A percentile compares a stretch with the other conserved stretches of the same genome.
phyloP scores from a whole-genome alignment of 2,329 filamentous ascomycete genomes.

The Nectriaceae sp. region DNA sequence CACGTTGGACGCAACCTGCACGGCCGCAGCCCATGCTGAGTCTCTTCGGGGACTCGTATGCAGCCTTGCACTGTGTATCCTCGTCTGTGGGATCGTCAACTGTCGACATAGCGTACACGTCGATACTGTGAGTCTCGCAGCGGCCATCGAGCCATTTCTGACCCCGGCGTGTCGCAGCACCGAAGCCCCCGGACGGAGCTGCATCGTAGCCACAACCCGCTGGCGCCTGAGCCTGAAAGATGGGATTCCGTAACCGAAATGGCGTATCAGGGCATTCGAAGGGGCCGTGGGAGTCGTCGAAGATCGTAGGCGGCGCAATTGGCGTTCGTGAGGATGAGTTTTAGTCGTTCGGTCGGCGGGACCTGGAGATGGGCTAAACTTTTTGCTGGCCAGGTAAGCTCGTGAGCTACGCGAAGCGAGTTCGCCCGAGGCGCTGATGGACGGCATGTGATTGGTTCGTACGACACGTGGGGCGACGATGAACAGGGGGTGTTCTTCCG shows the following conservation, averaged over 20 bases:
- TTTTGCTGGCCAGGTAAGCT: constrained; percentile 20
- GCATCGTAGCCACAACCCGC: constrained; percentile 42
- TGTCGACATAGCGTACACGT: constrained; percentile 35
- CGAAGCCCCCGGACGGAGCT: constrained; percentile 55
- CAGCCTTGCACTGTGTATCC: constrained; percentile 35
- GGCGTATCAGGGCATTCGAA: constrained; percentile 8
- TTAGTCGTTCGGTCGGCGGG: constrained; percentile 18
- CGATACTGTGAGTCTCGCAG: constrained; percentile 16
- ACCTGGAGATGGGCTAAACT: constrained; percentile 30
- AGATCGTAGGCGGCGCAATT: constrained; percentile 6
- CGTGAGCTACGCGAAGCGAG: no score
- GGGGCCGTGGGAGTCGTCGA: not conserved
- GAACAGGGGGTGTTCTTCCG: not conserved
- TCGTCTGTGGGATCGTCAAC: constrained; percentile 34
- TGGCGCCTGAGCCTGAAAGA: constrained; percentile 7
- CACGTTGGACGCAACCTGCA: constrained; percentile 69
- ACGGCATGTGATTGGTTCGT: no score
- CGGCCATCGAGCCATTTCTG: constrained; percentile 26
- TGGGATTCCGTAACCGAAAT: constrained; percentile 1
- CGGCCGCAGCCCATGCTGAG: constrained; percentile 77
- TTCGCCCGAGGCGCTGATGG: no score
- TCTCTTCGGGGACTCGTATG: constrained; percentile 48
- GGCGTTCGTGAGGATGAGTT: constrained; percentile 2
- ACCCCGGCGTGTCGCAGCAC: constrained; percentile 45
- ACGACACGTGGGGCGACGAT: no score